Percentiles rank a stretch among this genome's conserved stretches.
Conservation (phyloP, 164 flowering plant genomes). For the Hamamelis virginiana region DNA sequence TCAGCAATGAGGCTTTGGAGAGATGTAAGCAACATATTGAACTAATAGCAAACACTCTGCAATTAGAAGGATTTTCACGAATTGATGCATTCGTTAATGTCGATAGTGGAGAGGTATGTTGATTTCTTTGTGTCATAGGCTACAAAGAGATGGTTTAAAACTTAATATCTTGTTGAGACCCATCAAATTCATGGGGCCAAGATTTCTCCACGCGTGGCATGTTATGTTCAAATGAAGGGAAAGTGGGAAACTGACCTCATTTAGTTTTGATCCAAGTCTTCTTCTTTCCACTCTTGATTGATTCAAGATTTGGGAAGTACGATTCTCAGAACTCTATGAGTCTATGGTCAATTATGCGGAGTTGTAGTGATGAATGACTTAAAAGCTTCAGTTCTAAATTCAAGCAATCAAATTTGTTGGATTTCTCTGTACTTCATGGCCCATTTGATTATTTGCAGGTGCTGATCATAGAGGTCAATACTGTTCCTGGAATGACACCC, state of each 20-base stretch:
- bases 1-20: constrained; percentile 60
- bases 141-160: too few species aligned
- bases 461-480: constrained; percentile 80
- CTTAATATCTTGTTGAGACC: not conserved
- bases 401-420: not conserved
- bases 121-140: constrained; percentile 4
- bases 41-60: constrained; percentile 72
- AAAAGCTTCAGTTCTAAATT: not conserved
- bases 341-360: not conserved
- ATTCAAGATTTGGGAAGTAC: not conserved
- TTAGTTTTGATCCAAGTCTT: not conserved
- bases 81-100: constrained; percentile 90
- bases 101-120: constrained; percentile 79
- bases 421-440: not conserved
- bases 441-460: constrained; percentile 46
- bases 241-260: not conserved
- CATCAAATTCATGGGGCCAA: not conserved
- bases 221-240: not conserved
- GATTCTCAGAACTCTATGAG: not conserved
- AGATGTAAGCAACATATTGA: constrained; percentile 71
- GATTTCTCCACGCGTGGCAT: not conserved
- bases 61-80: constrained; percentile 86
- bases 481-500: constrained; percentile 97
- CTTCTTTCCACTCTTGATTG: not conserved
- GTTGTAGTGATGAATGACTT: not conserved